A percentile compares a stretch with the other conserved stretches of the same genome.
phyloP scores from a whole-genome alignment of 495 filamentous ascomycete genomes.

The Patellaria atrata region DNA sequence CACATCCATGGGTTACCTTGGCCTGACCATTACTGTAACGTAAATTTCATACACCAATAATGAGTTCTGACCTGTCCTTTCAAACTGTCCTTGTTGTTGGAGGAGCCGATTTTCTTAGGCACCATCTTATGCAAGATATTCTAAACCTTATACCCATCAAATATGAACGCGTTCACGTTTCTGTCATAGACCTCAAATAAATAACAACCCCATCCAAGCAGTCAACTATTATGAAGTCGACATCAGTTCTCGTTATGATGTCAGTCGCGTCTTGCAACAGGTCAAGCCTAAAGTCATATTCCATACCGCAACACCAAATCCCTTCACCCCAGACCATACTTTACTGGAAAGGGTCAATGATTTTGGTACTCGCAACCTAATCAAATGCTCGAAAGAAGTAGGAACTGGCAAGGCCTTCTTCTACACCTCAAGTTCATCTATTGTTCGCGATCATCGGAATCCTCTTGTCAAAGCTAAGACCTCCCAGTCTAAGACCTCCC shows the following conservation, averaged over 20 bases:
- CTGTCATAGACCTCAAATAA: slow-evolving; percentile 4
- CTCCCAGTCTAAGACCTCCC: background rate
- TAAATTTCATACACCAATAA: too few species aligned
- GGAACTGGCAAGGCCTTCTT: slow-evolving; percentile 4
- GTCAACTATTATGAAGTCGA: slow-evolving; percentile 4
- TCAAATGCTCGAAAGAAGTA: slow-evolving; percentile 1
- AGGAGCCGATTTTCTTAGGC: slow-evolving; percentile 2
- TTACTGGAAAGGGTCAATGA: slow-evolving; percentile 6
- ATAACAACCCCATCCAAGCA: background rate
- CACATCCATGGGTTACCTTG: too few species aligned
- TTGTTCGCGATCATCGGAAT: slow-evolving; percentile 7
- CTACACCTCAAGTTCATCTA: slow-evolving; percentile 13
- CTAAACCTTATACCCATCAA: background rate
- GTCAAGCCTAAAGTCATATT: slow-evolving; percentile 5
- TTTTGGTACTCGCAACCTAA: slow-evolving; percentile 4
- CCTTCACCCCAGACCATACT: background rate
- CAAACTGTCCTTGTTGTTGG: slow-evolving; percentile 5
- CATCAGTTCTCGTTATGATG: slow-evolving; percentile 1
- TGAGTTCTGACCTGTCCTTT: background rate
- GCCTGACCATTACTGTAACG: too few species aligned
- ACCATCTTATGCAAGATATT: slow-evolving; percentile 1
- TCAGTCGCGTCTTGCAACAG: background rate
- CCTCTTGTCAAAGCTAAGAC: slow-evolving; percentile 1
- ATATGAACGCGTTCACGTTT: background rate
- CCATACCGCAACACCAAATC: slow-evolving; percentile 7